A percentile compares a stretch with the other conserved stretches of the same genome.
phyloP scores from a whole-genome alignment of 2,329 filamentous ascomycete genomes.

The Bipolaris oryzae region DNA sequence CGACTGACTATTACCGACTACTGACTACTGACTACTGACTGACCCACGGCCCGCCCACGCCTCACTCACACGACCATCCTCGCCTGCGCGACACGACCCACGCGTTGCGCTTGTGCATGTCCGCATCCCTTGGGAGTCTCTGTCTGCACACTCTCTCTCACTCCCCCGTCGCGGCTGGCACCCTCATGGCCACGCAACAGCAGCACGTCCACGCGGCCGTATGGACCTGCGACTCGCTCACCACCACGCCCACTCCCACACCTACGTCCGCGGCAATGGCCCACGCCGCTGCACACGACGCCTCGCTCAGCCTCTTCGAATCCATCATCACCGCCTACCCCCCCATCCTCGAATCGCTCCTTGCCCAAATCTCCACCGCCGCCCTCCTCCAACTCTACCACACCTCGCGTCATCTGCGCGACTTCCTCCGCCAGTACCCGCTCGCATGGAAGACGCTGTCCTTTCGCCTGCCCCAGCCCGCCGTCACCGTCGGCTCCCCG shows the following conservation, averaged over 20 bases:
- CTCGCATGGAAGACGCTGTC: slow-evolving; percentile 66
- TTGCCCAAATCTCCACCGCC: slow-evolving; percentile 62
- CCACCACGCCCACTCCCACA: slow-evolving; percentile 3
- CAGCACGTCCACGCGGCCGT: slow-evolving; percentile 23
- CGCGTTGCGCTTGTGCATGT: slow-evolving; percentile 39
- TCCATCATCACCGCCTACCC: slow-evolving; percentile 61
- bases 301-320: slow-evolving; percentile 55
- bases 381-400: slow-evolving; percentile 65
- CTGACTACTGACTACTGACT: neutral
- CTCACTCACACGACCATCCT: slow-evolving; percentile 33
- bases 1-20: neutral
- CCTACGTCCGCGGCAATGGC: slow-evolving; percentile 9
- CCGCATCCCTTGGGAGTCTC: slow-evolving; percentile 33
- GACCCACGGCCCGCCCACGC: slow-evolving; percentile 11
- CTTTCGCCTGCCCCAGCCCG: slow-evolving; percentile 58
- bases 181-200: slow-evolving; percentile 33
- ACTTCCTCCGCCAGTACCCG: slow-evolving; percentile 62
- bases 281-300: slow-evolving; percentile 6
- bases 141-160: slow-evolving; percentile 23
- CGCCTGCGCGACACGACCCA: slow-evolving; percentile 28
- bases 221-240: slow-evolving; percentile 20
- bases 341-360: slow-evolving; percentile 64
- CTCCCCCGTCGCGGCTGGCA: slow-evolving; percentile 26
- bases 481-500: slow-evolving; percentile 44
- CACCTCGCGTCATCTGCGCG: slow-evolving; percentile 61